Percentiles rank a stretch among this genome's conserved stretches.
These are phyloP conservation scores for Knoxia roxburghii DNA, from an alignment of 257 asterid genomes.

Conservation along the genomic window DNA sequence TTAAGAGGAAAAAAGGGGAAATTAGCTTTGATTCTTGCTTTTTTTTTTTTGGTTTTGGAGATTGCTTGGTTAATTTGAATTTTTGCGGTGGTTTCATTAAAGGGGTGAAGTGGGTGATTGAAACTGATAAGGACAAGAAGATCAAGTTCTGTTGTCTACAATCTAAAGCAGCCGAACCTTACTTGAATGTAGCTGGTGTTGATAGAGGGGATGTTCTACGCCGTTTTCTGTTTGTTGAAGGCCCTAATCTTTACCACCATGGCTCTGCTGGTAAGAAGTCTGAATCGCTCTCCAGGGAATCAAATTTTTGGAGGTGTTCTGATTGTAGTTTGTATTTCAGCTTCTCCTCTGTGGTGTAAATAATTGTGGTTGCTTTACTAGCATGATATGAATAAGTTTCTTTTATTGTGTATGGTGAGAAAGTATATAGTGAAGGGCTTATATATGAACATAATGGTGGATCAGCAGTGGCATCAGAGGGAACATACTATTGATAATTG, in stretches of 20 bases:
- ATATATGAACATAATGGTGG: background rate
- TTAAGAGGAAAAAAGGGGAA: background rate
- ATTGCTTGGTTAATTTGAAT: background rate
- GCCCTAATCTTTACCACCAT: slow-evolving; percentile 74
- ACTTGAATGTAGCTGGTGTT: slow-evolving; percentile 60
- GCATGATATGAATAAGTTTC: background rate
- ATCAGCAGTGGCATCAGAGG: background rate
- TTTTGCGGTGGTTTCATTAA: slow-evolving; percentile 17
- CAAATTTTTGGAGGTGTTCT: background rate
- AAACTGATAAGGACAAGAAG: slow-evolving; percentile 62
- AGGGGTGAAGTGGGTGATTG: slow-evolving; percentile 86
- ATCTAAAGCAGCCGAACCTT: slow-evolving; percentile 89
- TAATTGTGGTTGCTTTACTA: background rate
- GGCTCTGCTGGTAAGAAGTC: slow-evolving; percentile 67
- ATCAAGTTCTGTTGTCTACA: slow-evolving; percentile 90
- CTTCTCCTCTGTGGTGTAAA: background rate
- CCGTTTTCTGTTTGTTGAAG: slow-evolving; percentile 77
- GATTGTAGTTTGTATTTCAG: background rate
- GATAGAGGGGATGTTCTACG: slow-evolving; percentile 65
- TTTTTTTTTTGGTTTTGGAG: background rate
- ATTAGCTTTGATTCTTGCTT: background rate
- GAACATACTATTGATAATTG: background rate
- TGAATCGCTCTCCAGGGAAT: background rate
- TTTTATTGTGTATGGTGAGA: background rate
- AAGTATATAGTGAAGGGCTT: background rate